Base-by-base conservation (phyloP, 164 flowering plant species). In the Nelumbo lutea region DNA sequence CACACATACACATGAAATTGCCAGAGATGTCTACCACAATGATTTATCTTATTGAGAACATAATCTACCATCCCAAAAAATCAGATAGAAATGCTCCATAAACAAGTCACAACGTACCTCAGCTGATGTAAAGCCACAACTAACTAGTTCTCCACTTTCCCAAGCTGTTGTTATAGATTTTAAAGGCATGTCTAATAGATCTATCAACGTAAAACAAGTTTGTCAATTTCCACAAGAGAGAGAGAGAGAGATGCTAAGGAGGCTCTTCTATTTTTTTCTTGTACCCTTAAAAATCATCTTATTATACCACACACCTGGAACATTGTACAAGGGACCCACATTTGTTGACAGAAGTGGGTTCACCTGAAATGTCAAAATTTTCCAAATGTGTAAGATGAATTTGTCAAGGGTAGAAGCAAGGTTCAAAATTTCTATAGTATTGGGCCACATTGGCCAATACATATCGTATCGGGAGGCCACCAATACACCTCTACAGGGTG, bases 121-220 rank as follows among this genome's bases (percentile, higher is more conserved):
- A 42, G 81, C 60, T 27, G 67, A n/a, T 9, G 86, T 79, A 73
- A 88, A 90, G 56, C 93, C 92, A 77, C 88, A 85, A 52, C 71
- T 80, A 68, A 78, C 60, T 58, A 96, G 79, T 66, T 90, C 93
- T 51, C 90, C 96, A 79, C 81, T 86, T 82, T 93, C 97, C 98
- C 98, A 96, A 47, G 87, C 75, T 53, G 78, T 59, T 44, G 95
- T 96, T 60, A 96, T 92, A 62, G 90, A 87, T 77, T 78, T 89
- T 43, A 96, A 67, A 62, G 98, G 90, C 96, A 93, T 88, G 77
- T 96, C 99, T 73, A 96, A 67, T 27, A 96, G 77, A 63, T 92
- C 99, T 93, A 78, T 6, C 41, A 59, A 67, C 42, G 55, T 13
- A 61, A 59, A 63, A 61, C 10, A 50, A 42, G 61, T 27, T n/a